Conservation (phyloP, 2,329 filamentous ascomycete genomes). For the Neurospora sp. region DNA sequence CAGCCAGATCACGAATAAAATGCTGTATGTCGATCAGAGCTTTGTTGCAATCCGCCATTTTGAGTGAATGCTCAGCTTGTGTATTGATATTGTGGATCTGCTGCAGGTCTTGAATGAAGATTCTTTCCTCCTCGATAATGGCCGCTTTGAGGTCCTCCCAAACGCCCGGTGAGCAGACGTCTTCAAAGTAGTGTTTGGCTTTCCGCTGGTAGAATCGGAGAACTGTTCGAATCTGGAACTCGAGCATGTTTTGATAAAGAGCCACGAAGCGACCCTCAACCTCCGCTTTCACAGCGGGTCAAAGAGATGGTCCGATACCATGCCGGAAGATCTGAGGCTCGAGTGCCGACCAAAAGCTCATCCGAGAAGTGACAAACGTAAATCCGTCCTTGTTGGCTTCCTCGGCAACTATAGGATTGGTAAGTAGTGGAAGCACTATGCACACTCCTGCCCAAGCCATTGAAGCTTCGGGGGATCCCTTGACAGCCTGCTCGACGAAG, state of each 20-base stretch:
- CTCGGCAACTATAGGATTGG: constrained; percentile 19
- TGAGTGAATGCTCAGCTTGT: neutral
- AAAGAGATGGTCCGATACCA: constrained; percentile 4
- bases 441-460: constrained; percentile 26
- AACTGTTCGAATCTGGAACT: constrained; percentile 25
- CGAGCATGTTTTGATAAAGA: constrained; percentile 24
- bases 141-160: neutral
- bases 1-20: neutral
- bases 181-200: neutral
- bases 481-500: constrained; percentile 19
- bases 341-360: constrained; percentile 23
- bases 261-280: constrained; percentile 13
- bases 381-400: constrained; percentile 24
- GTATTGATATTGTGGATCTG: constrained; percentile 4
- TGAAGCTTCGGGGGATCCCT: constrained; percentile 22
- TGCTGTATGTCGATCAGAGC: no score
- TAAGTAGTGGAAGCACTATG: constrained; percentile 26
- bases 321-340: constrained; percentile 16
- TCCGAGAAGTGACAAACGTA: constrained; percentile 23
- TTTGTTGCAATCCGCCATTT: no score
- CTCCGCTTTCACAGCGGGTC: constrained; percentile 9
- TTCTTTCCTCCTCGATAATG: neutral
- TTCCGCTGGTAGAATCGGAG: constrained; percentile 21
- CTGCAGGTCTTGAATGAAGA: constrained; percentile 1
- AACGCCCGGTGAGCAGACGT: neutral